Percentiles rank a stretch among this genome's conserved stretches.
phyloP scores from a whole-genome alignment of 2,329 filamentous ascomycete species.

The Epichloe gansuensis region DNA sequence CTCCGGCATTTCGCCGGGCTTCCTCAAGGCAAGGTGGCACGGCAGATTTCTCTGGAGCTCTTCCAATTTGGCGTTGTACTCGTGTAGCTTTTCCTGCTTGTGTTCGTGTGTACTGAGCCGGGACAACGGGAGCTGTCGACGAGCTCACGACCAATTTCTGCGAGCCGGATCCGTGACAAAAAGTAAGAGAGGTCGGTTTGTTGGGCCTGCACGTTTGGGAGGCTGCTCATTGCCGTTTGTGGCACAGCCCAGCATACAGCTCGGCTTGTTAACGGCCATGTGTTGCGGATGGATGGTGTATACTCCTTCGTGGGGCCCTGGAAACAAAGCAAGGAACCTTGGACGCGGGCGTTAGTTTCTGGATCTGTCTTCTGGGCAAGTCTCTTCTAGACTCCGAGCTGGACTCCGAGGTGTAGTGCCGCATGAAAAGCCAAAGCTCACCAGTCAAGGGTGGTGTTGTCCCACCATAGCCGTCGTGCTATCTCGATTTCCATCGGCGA shows the following conservation, averaged over 20 bases:
- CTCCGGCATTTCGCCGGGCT: neutral
- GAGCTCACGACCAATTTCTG: slow-evolving; percentile 1
- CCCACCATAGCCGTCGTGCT: slow-evolving; percentile 5
- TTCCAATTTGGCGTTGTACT: neutral
- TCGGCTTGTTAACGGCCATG: slow-evolving; percentile 6
- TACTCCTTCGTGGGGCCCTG: slow-evolving; percentile 2
- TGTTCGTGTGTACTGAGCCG: neutral
- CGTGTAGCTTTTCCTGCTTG: slow-evolving; percentile 1
- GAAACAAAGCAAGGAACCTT: slow-evolving; percentile 4
- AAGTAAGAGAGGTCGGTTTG: neutral
- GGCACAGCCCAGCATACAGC: neutral
- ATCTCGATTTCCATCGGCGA: slow-evolving; percentile 2
- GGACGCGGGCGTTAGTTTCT: neutral
- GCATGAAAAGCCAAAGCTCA: neutral
- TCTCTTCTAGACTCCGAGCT: neutral
- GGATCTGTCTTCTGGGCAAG: neutral
- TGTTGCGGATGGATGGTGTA: slow-evolving; percentile 5
- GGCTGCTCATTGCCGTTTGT: neutral
- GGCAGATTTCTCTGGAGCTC: slow-evolving; percentile 4
- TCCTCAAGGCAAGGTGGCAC: neutral
- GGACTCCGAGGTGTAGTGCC: neutral
- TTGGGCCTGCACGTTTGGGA: neutral
- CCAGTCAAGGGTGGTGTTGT: slow-evolving; percentile 3
- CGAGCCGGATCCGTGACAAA: slow-evolving; percentile 1
- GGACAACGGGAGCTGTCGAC: slow-evolving; percentile 2